Evolutionary conservation across 176 grass and related monocot genomes (phyloP).

Genomic region (Canna indica): DNA sequence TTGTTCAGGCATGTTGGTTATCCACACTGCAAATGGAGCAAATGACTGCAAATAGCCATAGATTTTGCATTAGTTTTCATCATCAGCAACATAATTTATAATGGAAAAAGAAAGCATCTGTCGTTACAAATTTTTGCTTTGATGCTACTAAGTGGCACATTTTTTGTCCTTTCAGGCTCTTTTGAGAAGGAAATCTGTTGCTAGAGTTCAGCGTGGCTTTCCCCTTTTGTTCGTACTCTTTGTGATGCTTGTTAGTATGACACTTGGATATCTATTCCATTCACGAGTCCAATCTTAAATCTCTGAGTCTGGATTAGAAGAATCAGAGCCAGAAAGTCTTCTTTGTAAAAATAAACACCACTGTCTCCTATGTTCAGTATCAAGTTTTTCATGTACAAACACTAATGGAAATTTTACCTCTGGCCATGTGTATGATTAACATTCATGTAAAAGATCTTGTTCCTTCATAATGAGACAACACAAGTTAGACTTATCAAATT

Average conservation of each 20-base stretch:
- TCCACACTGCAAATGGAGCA: too few relatives aligned
- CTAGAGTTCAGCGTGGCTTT: conserved; percentile 51
- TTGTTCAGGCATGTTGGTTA: too few relatives aligned
- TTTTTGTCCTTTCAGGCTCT: conserved; percentile 31
- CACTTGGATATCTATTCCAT: conserved; percentile 66
- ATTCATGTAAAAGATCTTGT: background rate
- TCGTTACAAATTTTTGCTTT: too few relatives aligned
- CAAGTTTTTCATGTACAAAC: background rate
- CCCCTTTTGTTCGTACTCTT: conserved; percentile 80
- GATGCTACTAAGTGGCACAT: too few relatives aligned
- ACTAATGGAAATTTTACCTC: background rate
- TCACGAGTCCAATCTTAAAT: conserved; percentile 23
- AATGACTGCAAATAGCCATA: too few relatives aligned
- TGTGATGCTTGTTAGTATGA: conserved; percentile 49
- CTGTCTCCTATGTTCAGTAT: background rate
- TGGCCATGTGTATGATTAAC: background rate
- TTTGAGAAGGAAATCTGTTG: conserved; percentile 38
- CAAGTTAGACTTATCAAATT: too few relatives aligned
- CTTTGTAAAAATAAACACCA: background rate
- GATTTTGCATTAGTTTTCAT: too few relatives aligned
- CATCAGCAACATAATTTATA: too few relatives aligned
- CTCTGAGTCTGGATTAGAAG: too few relatives aligned
- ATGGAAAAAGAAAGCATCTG: too few relatives aligned
- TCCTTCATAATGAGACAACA: too few relatives aligned
- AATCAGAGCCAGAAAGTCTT: too few relatives aligned